These are phyloP conservation scores for Botrytis porri DNA, from an alignment of 2,329 filamentous ascomycete genomes.

Conservation along the genomic window DNA sequence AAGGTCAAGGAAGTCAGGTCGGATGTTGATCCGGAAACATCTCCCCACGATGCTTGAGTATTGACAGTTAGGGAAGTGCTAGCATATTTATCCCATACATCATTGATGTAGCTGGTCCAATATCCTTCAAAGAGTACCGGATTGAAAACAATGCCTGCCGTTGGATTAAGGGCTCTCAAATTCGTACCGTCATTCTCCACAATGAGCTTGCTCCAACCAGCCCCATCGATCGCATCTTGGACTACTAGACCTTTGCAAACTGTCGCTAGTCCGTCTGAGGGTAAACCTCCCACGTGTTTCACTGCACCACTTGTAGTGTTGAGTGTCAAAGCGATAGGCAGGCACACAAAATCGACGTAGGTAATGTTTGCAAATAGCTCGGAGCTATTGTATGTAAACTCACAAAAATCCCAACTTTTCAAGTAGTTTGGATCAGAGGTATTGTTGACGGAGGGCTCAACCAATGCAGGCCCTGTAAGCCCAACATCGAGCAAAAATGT, in stretches of 20 bases:
- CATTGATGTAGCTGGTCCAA: slow-evolving; percentile 46
- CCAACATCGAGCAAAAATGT: slow-evolving; percentile 65
- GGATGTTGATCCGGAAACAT: slow-evolving; percentile 45
- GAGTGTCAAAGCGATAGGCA: slow-evolving; percentile 57
- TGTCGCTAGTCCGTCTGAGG: slow-evolving; percentile 51
- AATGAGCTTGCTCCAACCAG: slow-evolving; percentile 57
- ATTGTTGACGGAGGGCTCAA: slow-evolving; percentile 74
- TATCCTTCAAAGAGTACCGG: slow-evolving; percentile 42
- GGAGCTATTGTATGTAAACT: slow-evolving; percentile 61
- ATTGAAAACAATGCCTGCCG: slow-evolving; percentile 39
- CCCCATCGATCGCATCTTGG: slow-evolving; percentile 54
- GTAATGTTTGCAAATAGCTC: slow-evolving; percentile 67
- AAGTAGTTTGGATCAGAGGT: slow-evolving; percentile 58
- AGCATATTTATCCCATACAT: slow-evolving; percentile 44
- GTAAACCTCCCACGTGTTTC: slow-evolving; percentile 54
- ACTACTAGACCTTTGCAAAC: slow-evolving; percentile 53
- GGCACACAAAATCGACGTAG: slow-evolving; percentile 70
- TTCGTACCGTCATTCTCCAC: slow-evolving; percentile 33
- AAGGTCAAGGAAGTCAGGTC: slow-evolving; percentile 39
- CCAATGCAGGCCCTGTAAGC: slow-evolving; percentile 65
- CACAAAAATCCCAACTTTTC: slow-evolving; percentile 63
- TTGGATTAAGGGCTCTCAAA: slow-evolving; percentile 46
- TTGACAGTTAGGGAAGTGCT: slow-evolving; percentile 53
- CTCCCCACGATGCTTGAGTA: slow-evolving; percentile 60
- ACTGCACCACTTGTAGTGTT: slow-evolving; percentile 42